Evolutionary conservation across 345 rosid genomes (phyloP).

Genomic region (Brassica carinata): DNA sequence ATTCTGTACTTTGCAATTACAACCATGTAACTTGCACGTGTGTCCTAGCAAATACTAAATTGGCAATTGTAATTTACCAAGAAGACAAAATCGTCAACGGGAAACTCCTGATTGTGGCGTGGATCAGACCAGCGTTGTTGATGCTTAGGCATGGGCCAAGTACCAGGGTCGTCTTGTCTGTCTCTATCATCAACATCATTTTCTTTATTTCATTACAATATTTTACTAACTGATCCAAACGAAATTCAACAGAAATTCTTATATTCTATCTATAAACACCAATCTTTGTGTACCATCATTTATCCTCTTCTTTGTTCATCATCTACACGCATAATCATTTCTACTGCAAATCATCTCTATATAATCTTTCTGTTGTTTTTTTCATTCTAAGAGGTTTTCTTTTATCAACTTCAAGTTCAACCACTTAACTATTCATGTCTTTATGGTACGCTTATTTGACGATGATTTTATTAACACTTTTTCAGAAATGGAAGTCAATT

Average conservation of each 20-base stretch:
- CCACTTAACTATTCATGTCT: neutral
- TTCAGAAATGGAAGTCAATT: conserved; percentile 34
- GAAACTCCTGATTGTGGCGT: neutral
- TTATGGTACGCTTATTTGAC: neutral
- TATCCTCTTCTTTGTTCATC: neutral
- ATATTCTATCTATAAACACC: neutral
- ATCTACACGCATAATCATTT: neutral
- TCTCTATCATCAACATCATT: neutral
- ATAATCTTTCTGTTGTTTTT: neutral
- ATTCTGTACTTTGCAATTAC: neutral
- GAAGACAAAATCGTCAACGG: neutral
- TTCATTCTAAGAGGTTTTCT: neutral
- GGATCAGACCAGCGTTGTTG: neutral
- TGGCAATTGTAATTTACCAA: neutral
- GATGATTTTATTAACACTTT: neutral
- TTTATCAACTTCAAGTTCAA: neutral
- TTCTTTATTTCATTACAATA: neutral
- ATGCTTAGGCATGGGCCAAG: neutral
- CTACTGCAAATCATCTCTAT: neutral
- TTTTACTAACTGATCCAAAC: neutral
- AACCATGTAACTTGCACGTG: neutral
- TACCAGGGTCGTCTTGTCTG: neutral
- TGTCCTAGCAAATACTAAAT: too few species aligned
- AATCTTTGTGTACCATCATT: neutral
- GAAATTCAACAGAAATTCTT: neutral